A percentile compares a stretch with the other conserved stretches of the same genome.
Evolutionary conservation across 805 yeast genomes (phyloP).

Genomic region (Clavispora vitiphila): DNA sequence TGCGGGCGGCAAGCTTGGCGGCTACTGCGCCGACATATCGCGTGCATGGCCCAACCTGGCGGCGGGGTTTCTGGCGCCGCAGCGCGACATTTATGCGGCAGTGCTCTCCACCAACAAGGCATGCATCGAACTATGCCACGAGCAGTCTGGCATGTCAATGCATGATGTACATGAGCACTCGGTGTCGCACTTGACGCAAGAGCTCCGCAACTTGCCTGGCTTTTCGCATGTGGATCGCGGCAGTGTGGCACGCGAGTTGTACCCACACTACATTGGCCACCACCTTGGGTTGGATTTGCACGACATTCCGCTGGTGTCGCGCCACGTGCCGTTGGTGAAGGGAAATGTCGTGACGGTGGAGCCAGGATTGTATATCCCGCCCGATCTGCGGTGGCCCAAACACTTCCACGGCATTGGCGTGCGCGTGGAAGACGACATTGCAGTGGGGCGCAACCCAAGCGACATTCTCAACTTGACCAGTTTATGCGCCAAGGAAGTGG

Average conservation of each 20-base stretch:
- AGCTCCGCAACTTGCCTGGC: conserved; percentile 66
- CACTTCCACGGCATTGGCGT: conserved; percentile 86
- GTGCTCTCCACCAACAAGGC: conserved; percentile 77
- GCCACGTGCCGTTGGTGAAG: conserved; percentile 46
- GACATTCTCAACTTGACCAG: conserved; percentile 57
- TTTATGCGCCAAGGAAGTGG: conserved; percentile 82
- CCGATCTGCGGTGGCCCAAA: conserved; percentile 65
- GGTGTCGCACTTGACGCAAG: conserved; percentile 52
- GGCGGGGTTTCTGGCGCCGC: conserved; percentile 64
- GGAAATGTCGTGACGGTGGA: conserved; percentile 92
- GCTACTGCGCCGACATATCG: conserved; percentile 93
- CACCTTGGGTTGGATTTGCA: conserved; percentile 91
- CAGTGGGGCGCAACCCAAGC: conserved; percentile 57
- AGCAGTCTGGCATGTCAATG: conserved; percentile 46
- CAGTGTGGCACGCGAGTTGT: conserved; percentile 51
- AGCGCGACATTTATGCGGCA: conserved; percentile 81
- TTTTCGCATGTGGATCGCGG: conserved; percentile 46
- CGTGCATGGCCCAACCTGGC: conserved; percentile 93
- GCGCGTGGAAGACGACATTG: conserved; percentile 91
- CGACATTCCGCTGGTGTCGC: conserved; percentile 64
- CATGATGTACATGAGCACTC: conserved; percentile 75
- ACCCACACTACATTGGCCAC: conserved; percentile 96
- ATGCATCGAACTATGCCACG: conserved; percentile 70
- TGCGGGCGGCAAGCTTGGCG: conserved; percentile 92
- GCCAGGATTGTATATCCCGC: conserved; percentile 92